phyloP scores from a whole-genome alignment of 2,329 filamentous ascomycete genomes.

The Tolypocladium capitatum region DNA sequence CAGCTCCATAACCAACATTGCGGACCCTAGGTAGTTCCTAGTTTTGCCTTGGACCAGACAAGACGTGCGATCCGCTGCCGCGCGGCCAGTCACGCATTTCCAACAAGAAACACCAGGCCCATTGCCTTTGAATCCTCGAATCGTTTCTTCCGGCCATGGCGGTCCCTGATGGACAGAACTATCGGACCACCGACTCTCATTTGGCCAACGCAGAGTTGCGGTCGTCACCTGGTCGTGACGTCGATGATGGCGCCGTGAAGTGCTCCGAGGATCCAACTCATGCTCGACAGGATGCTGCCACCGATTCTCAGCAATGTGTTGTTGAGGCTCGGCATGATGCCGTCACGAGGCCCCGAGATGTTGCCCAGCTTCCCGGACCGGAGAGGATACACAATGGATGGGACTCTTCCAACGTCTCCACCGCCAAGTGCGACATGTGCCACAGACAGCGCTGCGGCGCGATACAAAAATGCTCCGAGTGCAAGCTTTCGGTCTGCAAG shows the following conservation, averaged over 20 bases:
- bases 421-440: conserved; percentile 15
- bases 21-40: neutral
- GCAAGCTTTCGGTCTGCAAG: conserved; percentile 12
- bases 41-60: neutral
- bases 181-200: neutral
- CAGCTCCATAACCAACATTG: neutral
- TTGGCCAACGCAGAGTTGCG: neutral
- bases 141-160: neutral
- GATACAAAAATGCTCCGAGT: conserved; percentile 11
- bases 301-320: neutral
- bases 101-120: neutral
- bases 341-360: neutral
- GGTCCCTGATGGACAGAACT: neutral
- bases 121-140: neutral
- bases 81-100: neutral
- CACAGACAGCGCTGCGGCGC: conserved; percentile 9
- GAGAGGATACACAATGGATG: conserved; percentile 8
- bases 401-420: conserved; percentile 9
- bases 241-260: neutral
- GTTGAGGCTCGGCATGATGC: neutral
- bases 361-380: neutral
- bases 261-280: neutral
- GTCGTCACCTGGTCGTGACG: neutral
- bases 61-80: neutral
- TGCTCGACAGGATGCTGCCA: neutral